Percentiles rank a stretch among this genome's conserved stretches.
Evolutionary conservation across 1,284 basidiomycete genomes (phyloP).

Genomic region (Coniophora puteana): DNA sequence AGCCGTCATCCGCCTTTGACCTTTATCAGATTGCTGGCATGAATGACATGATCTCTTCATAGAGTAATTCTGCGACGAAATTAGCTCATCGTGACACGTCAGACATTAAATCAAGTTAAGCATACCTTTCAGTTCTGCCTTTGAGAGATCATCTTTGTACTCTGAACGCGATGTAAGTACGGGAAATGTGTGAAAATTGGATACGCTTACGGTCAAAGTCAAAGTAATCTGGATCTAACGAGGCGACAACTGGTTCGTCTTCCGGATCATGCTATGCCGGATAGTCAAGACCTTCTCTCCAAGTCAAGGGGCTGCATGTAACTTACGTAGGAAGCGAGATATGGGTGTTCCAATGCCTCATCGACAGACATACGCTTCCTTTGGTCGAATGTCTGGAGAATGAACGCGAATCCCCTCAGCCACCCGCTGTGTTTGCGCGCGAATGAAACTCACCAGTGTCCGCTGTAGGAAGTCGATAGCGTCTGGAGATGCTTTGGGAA

Average conservation of each 20-base stretch:
- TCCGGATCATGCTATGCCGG: slow-evolving; percentile 72
- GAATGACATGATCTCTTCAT: slow-evolving; percentile 68
- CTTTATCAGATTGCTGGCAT: slow-evolving; percentile 44
- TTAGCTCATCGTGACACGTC: slow-evolving; percentile 15
- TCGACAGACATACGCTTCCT: slow-evolving; percentile 84
- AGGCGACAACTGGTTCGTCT: slow-evolving; percentile 75
- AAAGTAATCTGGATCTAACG: slow-evolving; percentile 81
- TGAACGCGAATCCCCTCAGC: slow-evolving; percentile 5
- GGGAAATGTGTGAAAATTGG: neutral
- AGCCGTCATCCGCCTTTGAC: no score
- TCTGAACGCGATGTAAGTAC: slow-evolving; percentile 36
- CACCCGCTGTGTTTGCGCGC: slow-evolving; percentile 3
- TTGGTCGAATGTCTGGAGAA: slow-evolving; percentile 73
- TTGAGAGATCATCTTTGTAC: slow-evolving; percentile 73
- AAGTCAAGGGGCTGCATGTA: neutral
- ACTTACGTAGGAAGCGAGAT: slow-evolving; percentile 58
- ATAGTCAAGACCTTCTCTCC: slow-evolving; percentile 11
- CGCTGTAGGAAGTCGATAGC: slow-evolving; percentile 84
- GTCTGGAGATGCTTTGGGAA: slow-evolving; percentile 67
- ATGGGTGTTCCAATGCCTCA: slow-evolving; percentile 80
- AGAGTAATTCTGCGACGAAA: slow-evolving; percentile 42
- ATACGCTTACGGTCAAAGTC: slow-evolving; percentile 70
- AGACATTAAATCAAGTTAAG: slow-evolving; percentile 9
- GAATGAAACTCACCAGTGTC: slow-evolving; percentile 61
- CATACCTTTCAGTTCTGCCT: slow-evolving; percentile 68